Percentiles rank a stretch among this genome's conserved stretches.
Evolutionary conservation across 1,139 yeast species (phyloP).

Genomic region (Yamadazyma conglobata): DNA sequence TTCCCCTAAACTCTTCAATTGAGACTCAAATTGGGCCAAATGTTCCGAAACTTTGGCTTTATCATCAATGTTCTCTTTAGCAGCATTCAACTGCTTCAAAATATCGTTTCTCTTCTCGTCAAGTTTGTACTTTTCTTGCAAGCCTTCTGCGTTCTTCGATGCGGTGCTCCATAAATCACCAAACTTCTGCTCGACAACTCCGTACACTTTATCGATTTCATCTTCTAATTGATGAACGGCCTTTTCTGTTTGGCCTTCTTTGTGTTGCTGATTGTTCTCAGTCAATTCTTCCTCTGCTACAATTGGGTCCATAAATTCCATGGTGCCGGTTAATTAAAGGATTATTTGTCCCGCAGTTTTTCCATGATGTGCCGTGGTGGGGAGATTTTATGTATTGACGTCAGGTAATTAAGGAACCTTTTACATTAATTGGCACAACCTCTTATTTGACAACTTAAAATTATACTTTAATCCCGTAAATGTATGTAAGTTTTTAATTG

Average conservation of each 20-base stretch:
- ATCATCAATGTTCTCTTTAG: slow-evolving; percentile 26
- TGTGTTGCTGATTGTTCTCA: slow-evolving; percentile 8
- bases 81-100: slow-evolving; percentile 28
- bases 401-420: too few species aligned
- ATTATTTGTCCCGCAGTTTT: too few species aligned
- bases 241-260: slow-evolving; percentile 38
- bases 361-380: too few species aligned
- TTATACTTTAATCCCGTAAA: too few species aligned
- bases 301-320: slow-evolving; percentile 36
- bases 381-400: too few species aligned
- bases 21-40: slow-evolving; percentile 29
- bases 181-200: slow-evolving; percentile 41
- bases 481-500: too few species aligned
- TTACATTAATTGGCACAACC: too few species aligned
- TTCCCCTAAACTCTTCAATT: slow-evolving; percentile 21
- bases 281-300: slow-evolving; percentile 18
- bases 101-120: slow-evolving; percentile 42
- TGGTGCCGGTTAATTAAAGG: slow-evolving; percentile 8
- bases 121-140: slow-evolving; percentile 34
- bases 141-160: slow-evolving; percentile 27
- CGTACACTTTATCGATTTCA: slow-evolving; percentile 53
- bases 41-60: slow-evolving; percentile 25
- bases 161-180: slow-evolving; percentile 37
- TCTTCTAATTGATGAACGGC: slow-evolving; percentile 47
- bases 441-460: too few species aligned